These are phyloP conservation scores for Carnegiea gigantea DNA, from an alignment of 179 eudicot genomes.

Conservation along the genomic window DNA sequence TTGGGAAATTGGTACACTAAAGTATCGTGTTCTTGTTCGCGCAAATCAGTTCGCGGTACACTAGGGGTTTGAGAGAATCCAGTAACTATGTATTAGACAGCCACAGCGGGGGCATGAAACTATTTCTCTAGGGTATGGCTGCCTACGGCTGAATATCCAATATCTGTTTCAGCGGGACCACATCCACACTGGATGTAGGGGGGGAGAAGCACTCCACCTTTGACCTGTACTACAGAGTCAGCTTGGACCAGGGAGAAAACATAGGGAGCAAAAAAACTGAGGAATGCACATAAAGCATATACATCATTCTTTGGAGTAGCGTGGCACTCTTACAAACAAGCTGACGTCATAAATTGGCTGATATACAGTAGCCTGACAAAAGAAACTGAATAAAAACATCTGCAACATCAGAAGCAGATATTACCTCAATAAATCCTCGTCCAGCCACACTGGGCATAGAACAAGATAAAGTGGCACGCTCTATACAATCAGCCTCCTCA, in stretches of 20 bases:
- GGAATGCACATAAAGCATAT: not conserved
- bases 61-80: too few species aligned
- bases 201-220: not conserved
- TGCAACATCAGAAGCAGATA: not conserved
- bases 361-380: not conserved
- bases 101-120: not conserved
- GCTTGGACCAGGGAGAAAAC: too few species aligned
- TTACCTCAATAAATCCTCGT: conserved; percentile 59
- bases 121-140: too few species aligned
- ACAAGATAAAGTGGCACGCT: conserved; percentile 41
- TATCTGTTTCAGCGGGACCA: too few species aligned
- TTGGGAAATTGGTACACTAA: too few species aligned
- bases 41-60: too few species aligned
- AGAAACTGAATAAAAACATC: not conserved
- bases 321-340: not conserved
- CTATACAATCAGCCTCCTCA: conserved; percentile 31
- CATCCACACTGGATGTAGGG: too few species aligned
- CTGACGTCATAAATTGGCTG: not conserved
- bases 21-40: too few species aligned
- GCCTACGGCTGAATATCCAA: too few species aligned
- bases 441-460: conserved; percentile 46
- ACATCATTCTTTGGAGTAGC: not conserved
- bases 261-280: not conserved
- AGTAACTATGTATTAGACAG: not conserved
- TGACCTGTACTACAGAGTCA: not conserved